A percentile compares a stretch with the other conserved stretches of the same genome.
phyloP scores from a whole-genome alignment of 257 asterid species.

The Nicotiana benthamiana region DNA sequence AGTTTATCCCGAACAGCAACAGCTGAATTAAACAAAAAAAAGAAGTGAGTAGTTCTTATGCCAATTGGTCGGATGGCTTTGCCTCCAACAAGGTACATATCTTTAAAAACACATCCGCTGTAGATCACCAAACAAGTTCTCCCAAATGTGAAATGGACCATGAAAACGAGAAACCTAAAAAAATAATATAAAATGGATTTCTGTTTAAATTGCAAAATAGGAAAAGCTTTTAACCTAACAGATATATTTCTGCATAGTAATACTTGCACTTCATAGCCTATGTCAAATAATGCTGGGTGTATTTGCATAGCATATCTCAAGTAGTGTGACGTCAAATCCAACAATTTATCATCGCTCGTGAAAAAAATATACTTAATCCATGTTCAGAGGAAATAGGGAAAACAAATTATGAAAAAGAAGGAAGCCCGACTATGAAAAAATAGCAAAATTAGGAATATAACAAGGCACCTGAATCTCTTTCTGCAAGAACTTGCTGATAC shows the following conservation, averaged over 20 bases:
- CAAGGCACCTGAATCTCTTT: constrained; percentile 89
- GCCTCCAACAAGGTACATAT: background rate
- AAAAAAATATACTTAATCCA: background rate
- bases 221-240: background rate
- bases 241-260: background rate
- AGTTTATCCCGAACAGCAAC: constrained; percentile 85
- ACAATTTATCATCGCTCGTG: background rate
- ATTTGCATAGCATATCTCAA: background rate
- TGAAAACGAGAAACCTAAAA: background rate
- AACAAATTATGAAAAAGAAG: constrained; percentile 5
- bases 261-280: too few species aligned
- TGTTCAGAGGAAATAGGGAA: background rate
- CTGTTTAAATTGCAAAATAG: background rate
- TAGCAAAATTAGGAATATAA: constrained; percentile 7
- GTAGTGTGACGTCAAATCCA: background rate
- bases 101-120: background rate
- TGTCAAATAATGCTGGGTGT: too few species aligned
- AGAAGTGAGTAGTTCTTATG: background rate
- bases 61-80: background rate
- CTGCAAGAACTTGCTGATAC: constrained; percentile 82
- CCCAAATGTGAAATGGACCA: background rate
- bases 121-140: constrained; percentile 1
- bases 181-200: background rate
- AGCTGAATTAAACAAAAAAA: constrained; percentile 46
- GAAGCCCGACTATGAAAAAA: background rate